Conservation (phyloP, 768 basidiomycete genomes). For the Leucocoprinus birnbaumii region DNA sequence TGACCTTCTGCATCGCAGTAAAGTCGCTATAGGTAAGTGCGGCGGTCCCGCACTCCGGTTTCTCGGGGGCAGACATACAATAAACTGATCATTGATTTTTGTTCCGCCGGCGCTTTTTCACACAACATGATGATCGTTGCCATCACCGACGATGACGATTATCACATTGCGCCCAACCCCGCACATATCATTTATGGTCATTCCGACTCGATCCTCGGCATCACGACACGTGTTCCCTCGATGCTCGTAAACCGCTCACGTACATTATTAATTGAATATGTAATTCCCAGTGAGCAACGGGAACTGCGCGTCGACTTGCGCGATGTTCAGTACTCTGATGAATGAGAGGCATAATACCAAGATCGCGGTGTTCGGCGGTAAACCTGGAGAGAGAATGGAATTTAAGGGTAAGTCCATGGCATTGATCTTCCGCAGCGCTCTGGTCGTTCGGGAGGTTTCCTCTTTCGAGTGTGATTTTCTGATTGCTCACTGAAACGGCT, state of each 20-base stretch:
- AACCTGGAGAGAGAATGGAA: conserved; percentile 45
- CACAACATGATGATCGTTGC: neutral
- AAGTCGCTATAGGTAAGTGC: conserved; percentile 41
- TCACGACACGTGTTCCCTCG: neutral
- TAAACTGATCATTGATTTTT: no score
- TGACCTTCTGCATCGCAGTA: conserved; percentile 21
- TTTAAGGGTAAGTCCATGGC: conserved; percentile 37
- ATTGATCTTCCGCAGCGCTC: no score
- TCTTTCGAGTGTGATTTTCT: no score
- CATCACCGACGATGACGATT: neutral
- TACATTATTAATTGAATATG: neutral
- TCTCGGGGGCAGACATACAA: neutral
- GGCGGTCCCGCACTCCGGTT: neutral
- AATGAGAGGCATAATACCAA: conserved; percentile 50
- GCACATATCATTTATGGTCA: neutral
- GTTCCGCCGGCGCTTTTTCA: no score
- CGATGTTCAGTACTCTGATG: conserved; percentile 63
- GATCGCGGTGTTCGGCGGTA: conserved; percentile 56
- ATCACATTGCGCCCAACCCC: neutral
- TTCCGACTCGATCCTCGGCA: neutral
- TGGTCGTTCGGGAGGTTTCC: no score
- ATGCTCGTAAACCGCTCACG: neutral
- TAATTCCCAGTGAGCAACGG: conserved; percentile 34
- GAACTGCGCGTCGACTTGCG: conserved; percentile 59
- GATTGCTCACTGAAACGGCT: no score